Percentiles rank a stretch among this genome's conserved stretches.
Evolutionary conservation across 1,139 yeast genomes (phyloP).

Genomic region (Meyerozyma smithsonii): DNA sequence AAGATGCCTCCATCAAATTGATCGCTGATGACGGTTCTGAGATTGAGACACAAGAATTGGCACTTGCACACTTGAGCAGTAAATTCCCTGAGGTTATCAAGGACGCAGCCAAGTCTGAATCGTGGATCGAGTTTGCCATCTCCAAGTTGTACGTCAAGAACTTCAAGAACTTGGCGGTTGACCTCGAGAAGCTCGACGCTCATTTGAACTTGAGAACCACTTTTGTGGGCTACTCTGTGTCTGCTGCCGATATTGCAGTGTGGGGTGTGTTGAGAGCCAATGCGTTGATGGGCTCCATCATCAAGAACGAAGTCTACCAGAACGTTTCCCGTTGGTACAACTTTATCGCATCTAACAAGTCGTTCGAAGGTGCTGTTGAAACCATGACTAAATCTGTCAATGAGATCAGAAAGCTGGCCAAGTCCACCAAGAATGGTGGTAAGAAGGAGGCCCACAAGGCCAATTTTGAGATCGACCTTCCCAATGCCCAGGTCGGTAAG

Average conservation of each 20-base stretch:
- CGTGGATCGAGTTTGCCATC: conserved; percentile 69
- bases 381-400: conserved; percentile 59
- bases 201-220: conserved; percentile 84
- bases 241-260: conserved; percentile 78
- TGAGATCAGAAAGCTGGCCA: conserved; percentile 68
- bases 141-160: conserved; percentile 74
- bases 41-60: conserved; percentile 39
- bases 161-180: conserved; percentile 75
- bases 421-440: conserved; percentile 44
- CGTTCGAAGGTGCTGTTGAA: conserved; percentile 70
- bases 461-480: conserved; percentile 85
- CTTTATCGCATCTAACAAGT: conserved; percentile 60
- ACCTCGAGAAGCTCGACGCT: conserved; percentile 75
- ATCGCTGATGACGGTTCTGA: conserved; percentile 43
- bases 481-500: conserved; percentile 85
- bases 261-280: conserved; percentile 96
- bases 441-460: conserved; percentile 83
- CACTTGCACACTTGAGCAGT: conserved; percentile 41
- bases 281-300: conserved; percentile 84
- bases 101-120: conserved; percentile 32
- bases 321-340: conserved; percentile 94
- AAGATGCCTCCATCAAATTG: conserved; percentile 37
- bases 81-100: conserved; percentile 39
- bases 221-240: conserved; percentile 58
- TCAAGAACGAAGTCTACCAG: conserved; percentile 77